Conservation (phyloP, 768 basidiomycete genomes). For the Termitomyces sp. region DNA sequence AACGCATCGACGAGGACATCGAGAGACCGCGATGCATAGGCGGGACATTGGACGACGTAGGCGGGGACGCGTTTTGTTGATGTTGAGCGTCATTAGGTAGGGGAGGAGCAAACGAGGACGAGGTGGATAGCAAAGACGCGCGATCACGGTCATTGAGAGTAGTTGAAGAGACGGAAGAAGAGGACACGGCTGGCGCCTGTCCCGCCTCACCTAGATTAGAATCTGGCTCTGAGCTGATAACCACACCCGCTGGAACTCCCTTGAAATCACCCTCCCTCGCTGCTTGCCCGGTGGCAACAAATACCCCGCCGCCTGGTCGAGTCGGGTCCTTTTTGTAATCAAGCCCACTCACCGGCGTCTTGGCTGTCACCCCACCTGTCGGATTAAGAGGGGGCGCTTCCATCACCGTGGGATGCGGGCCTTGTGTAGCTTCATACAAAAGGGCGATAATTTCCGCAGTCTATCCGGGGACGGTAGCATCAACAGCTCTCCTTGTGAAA, state of each 20-base stretch:
- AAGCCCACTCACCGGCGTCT: constrained; percentile 46
- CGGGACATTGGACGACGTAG: constrained; percentile 10
- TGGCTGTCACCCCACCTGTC: constrained; percentile 59
- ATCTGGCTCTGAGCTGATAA: constrained; percentile 46
- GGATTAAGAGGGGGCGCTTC: constrained; percentile 73
- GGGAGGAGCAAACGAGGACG: constrained; percentile 30
- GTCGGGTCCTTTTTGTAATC: constrained; percentile 76
- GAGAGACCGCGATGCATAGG: constrained; percentile 12
- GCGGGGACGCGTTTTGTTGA: not conserved
- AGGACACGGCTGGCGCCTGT: constrained; percentile 15
- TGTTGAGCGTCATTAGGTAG: constrained; percentile 14
- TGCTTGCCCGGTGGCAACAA: constrained; percentile 54
- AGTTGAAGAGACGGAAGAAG: constrained; percentile 15
- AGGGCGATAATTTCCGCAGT: constrained; percentile 90
- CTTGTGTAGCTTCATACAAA: constrained; percentile 90
- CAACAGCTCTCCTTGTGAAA: constrained; percentile 11
- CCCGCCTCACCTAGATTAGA: constrained; percentile 33
- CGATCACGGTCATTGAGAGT: constrained; percentile 31
- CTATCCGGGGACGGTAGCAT: constrained; percentile 33
- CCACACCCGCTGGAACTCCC: constrained; percentile 49
- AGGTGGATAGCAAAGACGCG: constrained; percentile 25
- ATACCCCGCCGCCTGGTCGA: constrained; percentile 84
- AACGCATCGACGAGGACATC: constrained; percentile 23
- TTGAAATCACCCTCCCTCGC: constrained; percentile 39
- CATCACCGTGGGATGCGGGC: constrained; percentile 37